These are phyloP conservation scores for Amanita exitialis DNA, from an alignment of 768 basidiomycete species.

Conservation along the genomic window DNA sequence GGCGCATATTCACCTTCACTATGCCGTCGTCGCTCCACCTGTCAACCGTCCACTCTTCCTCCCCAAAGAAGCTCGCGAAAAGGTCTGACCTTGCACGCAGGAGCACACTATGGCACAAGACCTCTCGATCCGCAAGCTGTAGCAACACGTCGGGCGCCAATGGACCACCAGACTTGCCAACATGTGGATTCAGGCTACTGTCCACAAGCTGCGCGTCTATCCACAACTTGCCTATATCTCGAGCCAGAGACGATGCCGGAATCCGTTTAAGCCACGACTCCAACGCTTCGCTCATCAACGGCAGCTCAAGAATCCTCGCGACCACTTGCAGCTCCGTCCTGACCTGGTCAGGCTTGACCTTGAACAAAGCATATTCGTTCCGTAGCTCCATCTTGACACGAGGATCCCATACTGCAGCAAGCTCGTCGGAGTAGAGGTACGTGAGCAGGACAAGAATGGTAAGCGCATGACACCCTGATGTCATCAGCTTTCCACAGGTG, in stretches of 20 bases:
- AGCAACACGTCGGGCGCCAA: slow-evolving; percentile 63
- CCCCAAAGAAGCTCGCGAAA: slow-evolving; percentile 77
- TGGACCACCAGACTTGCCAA: slow-evolving; percentile 12
- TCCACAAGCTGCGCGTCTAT: slow-evolving; percentile 22
- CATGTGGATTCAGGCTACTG: background rate
- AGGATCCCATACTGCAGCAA: slow-evolving; percentile 79
- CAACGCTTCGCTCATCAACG: slow-evolving; percentile 41
- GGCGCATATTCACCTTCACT: slow-evolving; percentile 58
- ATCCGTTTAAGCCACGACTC: slow-evolving; percentile 50
- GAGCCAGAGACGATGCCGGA: slow-evolving; percentile 35
- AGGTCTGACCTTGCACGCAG: slow-evolving; percentile 79
- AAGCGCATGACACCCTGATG: slow-evolving; percentile 53
- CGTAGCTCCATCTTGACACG: slow-evolving; percentile 42
- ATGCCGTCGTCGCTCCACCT: slow-evolving; percentile 45
- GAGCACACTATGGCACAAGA: slow-evolving; percentile 61
- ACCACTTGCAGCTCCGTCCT: slow-evolving; percentile 55
- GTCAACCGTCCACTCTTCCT: slow-evolving; percentile 67
- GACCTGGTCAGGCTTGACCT: slow-evolving; percentile 35
- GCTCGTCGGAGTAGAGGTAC: slow-evolving; percentile 83
- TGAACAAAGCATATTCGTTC: slow-evolving; percentile 25
- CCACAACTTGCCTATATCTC: slow-evolving; percentile 37
- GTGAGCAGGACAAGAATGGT: slow-evolving; percentile 66
- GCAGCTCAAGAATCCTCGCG: slow-evolving; percentile 50
- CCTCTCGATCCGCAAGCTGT: slow-evolving; percentile 52
- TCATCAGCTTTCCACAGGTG: slow-evolving; percentile 20